These are phyloP conservation scores for Chrysanthemum lavandulifolium DNA, from an alignment of 129 eudicot species.

Conservation along the genomic window DNA sequence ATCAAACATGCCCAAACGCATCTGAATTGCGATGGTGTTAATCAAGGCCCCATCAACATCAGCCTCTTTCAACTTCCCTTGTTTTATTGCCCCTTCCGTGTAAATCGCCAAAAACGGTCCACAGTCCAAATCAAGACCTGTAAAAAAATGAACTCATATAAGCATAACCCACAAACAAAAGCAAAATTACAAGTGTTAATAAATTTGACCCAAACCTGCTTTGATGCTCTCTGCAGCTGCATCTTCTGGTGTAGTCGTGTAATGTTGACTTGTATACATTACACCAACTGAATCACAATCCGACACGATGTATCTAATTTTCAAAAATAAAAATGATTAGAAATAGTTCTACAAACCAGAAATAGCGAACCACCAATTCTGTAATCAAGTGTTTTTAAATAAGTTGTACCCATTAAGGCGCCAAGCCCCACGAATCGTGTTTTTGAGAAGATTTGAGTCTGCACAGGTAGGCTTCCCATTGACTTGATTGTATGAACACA, in stretches of 20 bases:
- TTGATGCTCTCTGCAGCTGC: constrained; percentile 81
- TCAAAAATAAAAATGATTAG: neutral
- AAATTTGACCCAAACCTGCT: constrained; percentile 51
- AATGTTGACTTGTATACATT: constrained; percentile 60
- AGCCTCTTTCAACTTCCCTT: constrained; percentile 57
- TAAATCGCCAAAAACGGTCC: constrained; percentile 81
- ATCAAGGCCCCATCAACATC: constrained; percentile 71
- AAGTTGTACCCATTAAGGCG: constrained; percentile 68
- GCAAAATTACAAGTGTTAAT: neutral
- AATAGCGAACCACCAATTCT: neutral
- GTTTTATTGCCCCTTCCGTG: constrained; percentile 69
- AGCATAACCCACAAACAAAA: neutral
- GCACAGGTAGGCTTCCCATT: constrained; percentile 99
- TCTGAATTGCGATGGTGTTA: constrained; percentile 65
- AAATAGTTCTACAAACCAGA: neutral
- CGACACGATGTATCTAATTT: constrained; percentile 73
- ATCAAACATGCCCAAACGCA: constrained; percentile 96
- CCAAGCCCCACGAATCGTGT: constrained; percentile 83
- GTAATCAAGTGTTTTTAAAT: neutral
- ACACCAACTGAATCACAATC: constrained; percentile 95
- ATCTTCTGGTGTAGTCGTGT: constrained; percentile 84
- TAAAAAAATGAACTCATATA: neutral
- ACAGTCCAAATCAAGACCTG: constrained; percentile 95
- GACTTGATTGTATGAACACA: constrained; percentile 97
- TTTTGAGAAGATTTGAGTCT: constrained; percentile 65